Conservation (phyloP, 176 grass and related monocot species). For the Neostapfia colusana region DNA sequence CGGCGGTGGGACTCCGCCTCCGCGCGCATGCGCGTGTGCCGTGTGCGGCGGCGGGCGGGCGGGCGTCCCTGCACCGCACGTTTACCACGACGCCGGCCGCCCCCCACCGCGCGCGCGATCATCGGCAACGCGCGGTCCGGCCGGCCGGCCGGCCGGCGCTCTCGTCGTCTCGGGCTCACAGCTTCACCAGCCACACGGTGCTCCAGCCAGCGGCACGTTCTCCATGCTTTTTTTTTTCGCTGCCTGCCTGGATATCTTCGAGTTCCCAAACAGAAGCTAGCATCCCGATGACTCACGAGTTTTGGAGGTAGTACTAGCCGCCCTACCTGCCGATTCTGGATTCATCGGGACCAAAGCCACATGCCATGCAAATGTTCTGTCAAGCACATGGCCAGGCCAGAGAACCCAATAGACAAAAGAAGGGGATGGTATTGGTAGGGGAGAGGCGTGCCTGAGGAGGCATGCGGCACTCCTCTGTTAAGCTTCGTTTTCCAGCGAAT, state of each 20-base stretch:
- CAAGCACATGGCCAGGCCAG: slow-evolving; percentile 35
- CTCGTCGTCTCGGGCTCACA: not conserved
- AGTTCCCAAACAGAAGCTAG: slow-evolving; percentile 23
- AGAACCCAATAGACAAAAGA: not conserved
- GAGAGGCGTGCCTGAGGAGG: not conserved
- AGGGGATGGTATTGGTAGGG: not conserved
- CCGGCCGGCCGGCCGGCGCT: too few relatives aligned
- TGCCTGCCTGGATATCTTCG: not conserved
- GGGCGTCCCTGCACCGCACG: not conserved
- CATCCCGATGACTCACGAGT: not conserved
- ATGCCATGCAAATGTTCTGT: slow-evolving; percentile 27
- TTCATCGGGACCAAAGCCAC: slow-evolving; percentile 21
- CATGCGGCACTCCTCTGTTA: not conserved
- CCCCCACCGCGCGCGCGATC: not conserved
- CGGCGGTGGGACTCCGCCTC: not conserved
- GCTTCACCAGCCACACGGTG: not conserved
- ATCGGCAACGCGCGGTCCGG: not conserved
- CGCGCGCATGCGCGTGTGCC: too few relatives aligned
- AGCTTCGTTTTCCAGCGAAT: slow-evolving; percentile 24
- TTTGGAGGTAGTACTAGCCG: slow-evolving; percentile 17
- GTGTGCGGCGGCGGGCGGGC: not conserved
- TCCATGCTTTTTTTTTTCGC: slow-evolving; percentile 13
- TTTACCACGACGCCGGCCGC: not conserved
- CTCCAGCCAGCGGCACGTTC: slow-evolving; percentile 22
- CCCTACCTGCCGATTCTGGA: slow-evolving; percentile 20